phyloP scores from a whole-genome alignment of 495 filamentous ascomycete genomes.

The Lophiotrema nucula region DNA sequence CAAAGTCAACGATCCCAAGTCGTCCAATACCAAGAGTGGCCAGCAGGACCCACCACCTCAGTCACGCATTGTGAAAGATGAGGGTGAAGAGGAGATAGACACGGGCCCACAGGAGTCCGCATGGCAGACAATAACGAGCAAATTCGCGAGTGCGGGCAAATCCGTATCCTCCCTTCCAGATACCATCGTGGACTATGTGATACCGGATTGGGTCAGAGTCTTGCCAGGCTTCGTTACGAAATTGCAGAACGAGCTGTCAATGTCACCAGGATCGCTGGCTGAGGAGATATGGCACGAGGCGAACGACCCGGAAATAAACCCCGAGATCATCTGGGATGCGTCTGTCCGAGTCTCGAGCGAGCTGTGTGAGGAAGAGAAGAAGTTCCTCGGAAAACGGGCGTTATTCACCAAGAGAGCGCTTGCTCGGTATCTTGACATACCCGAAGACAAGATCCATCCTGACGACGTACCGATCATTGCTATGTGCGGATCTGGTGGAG shows the following conservation, averaged over 20 bases:
- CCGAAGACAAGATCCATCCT: conserved; percentile 77
- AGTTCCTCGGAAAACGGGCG: conserved; percentile 64
- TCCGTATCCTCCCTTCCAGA: conserved; percentile 52
- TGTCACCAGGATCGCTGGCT: conserved; percentile 80
- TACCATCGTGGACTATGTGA: conserved; percentile 64
- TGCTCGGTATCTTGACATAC: conserved; percentile 74
- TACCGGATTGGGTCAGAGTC: conserved; percentile 77
- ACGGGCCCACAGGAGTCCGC: conserved; percentile 1
- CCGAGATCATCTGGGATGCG: conserved; percentile 78
- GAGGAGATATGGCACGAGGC: conserved; percentile 93
- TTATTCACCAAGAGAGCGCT: conserved; percentile 66
- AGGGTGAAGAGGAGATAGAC: conserved; percentile 1
- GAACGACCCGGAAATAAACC: conserved; percentile 74
- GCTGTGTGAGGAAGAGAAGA: conserved; percentile 81
- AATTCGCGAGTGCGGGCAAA: conserved; percentile 11
- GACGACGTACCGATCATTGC: conserved; percentile 92
- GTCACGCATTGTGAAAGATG: conserved; percentile 16
- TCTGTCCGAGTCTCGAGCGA: conserved; percentile 74
- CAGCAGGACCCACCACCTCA: conserved; percentile 29
- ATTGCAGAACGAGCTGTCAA: conserved; percentile 81
- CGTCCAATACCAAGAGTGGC: conserved; percentile 2
- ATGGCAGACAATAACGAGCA: conserved; percentile 17
- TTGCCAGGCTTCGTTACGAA: conserved; percentile 78
- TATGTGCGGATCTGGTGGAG: conserved; percentile 89
- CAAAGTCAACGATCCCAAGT: conserved; percentile 3